A percentile compares a stretch with the other conserved stretches of the same genome.
phyloP scores from a whole-genome alignment of 257 asterid genomes.

The Striga asiatica region DNA sequence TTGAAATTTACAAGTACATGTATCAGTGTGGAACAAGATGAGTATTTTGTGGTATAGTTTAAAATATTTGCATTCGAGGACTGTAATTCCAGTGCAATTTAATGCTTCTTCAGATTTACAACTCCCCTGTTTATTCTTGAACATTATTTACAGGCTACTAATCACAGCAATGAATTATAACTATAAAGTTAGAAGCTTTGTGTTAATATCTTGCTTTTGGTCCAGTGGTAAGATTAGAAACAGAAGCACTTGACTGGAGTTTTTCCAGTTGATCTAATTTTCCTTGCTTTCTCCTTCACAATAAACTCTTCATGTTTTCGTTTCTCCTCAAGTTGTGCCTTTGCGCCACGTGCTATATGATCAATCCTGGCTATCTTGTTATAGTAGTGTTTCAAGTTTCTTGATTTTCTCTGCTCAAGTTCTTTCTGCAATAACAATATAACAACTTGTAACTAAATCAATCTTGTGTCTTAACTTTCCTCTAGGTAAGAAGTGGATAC shows the following conservation, averaged over 20 bases:
- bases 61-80: background rate
- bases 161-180: background rate
- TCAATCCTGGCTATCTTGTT: conserved; percentile 45
- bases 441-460: background rate
- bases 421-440: conserved; percentile 27
- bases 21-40: no score
- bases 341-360: conserved; percentile 41
- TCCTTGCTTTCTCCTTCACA: conserved; percentile 39
- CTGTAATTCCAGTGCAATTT: background rate
- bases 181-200: background rate
- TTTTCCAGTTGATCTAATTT: conserved; percentile 32
- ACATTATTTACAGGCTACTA: no score
- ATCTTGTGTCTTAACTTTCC: background rate
- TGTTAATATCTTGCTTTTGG: background rate
- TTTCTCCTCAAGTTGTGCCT: conserved; percentile 41
- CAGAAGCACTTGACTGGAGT: conserved; percentile 38
- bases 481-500: background rate
- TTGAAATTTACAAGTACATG: background rate
- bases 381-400: conserved; percentile 45
- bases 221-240: conserved; percentile 17
- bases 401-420: conserved; percentile 34
- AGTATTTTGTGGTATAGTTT: background rate
- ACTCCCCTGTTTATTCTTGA: no score
- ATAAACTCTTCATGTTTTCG: conserved; percentile 31
- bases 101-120: no score